Evolutionary conservation across 1,284 basidiomycete species (phyloP).

Genomic region (Cronartium quercuum): DNA sequence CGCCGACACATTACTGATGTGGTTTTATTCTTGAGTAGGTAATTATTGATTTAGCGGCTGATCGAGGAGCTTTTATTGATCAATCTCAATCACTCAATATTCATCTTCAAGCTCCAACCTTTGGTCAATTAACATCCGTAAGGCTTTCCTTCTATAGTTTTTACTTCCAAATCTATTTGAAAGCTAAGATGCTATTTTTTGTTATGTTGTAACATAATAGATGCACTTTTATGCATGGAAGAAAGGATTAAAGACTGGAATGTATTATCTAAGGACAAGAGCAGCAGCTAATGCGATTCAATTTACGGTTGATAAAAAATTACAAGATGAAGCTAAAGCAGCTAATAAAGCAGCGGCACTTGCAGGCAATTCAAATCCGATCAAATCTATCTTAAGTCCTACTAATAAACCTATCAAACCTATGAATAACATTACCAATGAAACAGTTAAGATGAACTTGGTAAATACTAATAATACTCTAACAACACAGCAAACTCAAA

Average conservation of each 20-base stretch:
- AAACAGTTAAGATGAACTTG: constrained; percentile 45
- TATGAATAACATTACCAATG: constrained; percentile 46
- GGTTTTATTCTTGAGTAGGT: background rate
- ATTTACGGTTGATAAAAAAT: constrained; percentile 78
- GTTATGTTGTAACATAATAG: constrained; percentile 4
- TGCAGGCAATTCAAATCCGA: background rate
- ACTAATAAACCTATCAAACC: constrained; percentile 43
- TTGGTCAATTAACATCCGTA: constrained; percentile 65
- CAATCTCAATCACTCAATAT: constrained; percentile 79
- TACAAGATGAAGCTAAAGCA: constrained; percentile 63
- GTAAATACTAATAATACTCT: constrained; percentile 39
- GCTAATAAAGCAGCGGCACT: constrained; percentile 51
- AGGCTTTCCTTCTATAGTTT: no score
- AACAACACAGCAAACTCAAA: constrained; percentile 39
- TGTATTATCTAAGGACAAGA: constrained; percentile 80
- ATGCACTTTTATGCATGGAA: constrained; percentile 99
- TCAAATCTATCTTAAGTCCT: background rate
- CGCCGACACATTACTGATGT: background rate
- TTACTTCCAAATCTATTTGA: background rate
- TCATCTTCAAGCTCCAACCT: constrained; percentile 82
- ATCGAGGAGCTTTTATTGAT: constrained; percentile 97
- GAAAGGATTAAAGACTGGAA: constrained; percentile 96
- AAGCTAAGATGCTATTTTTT: background rate
- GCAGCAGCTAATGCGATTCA: constrained; percentile 94
- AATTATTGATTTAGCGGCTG: constrained; percentile 93